Evolutionary conservation across 129 eudicot species (phyloP).

Genomic region (Arctium minus): DNA sequence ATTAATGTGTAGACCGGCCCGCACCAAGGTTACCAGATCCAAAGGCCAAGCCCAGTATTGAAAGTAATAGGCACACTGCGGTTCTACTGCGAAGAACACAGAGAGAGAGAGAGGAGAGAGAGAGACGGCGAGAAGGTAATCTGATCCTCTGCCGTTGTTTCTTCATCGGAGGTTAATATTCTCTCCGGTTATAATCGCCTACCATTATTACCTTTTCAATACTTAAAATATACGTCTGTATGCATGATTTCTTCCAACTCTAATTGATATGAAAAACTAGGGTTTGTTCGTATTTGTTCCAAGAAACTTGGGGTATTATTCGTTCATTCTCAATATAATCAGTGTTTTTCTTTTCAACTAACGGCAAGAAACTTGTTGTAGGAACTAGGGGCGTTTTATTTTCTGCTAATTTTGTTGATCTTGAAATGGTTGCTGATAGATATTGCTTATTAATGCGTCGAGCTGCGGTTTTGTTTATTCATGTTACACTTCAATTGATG

Average conservation of each 20-base stretch:
- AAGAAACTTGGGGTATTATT: not conserved
- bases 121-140: slow-evolving; percentile 16
- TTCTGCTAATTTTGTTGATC: slow-evolving; percentile 6
- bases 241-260: not conserved
- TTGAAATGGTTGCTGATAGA: not conserved
- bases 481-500: not conserved
- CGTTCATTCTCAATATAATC: not conserved
- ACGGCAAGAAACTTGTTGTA: not conserved
- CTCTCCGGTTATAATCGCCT: not conserved
- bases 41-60: slow-evolving; percentile 17
- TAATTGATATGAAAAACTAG: slow-evolving; percentile 16
- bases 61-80: slow-evolving; percentile 13
- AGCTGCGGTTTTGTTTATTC: not conserved
- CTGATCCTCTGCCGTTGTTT: slow-evolving; percentile 23
- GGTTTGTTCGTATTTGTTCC: slow-evolving; percentile 10
- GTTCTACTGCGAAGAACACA: not conserved
- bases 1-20: not conserved
- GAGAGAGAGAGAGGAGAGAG: not conserved
- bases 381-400: not conserved
- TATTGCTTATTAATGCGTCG: slow-evolving; percentile 7
- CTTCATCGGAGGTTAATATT: slow-evolving; percentile 25
- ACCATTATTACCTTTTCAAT: not conserved
- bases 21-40: slow-evolving; percentile 8
- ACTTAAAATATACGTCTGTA: not conserved
- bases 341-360: not conserved